These are phyloP conservation scores for Boletus reticuloceps DNA, from an alignment of 768 basidiomycete genomes.

Conservation along the genomic window DNA sequence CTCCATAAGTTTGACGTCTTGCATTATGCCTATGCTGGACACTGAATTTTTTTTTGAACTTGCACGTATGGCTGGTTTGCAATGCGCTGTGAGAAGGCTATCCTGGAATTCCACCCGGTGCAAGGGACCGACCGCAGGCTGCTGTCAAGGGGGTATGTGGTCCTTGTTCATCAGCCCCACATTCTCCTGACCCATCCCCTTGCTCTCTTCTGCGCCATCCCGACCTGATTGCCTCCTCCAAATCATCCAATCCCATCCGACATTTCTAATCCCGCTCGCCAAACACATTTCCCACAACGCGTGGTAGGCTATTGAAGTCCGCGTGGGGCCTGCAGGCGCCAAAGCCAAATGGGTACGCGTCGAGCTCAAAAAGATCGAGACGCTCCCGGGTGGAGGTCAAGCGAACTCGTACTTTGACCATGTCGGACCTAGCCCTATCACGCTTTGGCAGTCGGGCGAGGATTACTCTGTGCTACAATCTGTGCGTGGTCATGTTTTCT, in stretches of 20 bases:
- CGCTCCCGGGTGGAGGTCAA: slow-evolving; percentile 65
- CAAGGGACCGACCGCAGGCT: slow-evolving; percentile 74
- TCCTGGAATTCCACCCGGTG: slow-evolving; percentile 83
- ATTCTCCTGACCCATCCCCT: slow-evolving; percentile 2
- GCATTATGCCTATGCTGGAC: not conserved
- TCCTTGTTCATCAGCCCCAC: not conserved
- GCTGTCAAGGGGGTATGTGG: slow-evolving; percentile 79
- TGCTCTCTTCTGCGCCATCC: not conserved
- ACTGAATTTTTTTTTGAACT: not conserved
- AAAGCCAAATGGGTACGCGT: slow-evolving; percentile 93
- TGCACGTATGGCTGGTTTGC: not conserved
- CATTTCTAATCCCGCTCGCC: not conserved
- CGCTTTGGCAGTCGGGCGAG: slow-evolving; percentile 77
- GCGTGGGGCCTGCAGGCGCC: slow-evolving; percentile 67
- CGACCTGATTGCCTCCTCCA: not conserved
- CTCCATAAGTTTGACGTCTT: not conserved
- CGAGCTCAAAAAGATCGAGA: slow-evolving; percentile 89
- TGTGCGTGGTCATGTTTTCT: slow-evolving; percentile 38
- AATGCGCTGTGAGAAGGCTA: slow-evolving; percentile 51
- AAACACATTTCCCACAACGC: not conserved
- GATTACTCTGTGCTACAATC: slow-evolving; percentile 70
- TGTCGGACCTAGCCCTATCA: slow-evolving; percentile 78
- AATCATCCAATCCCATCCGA: slow-evolving; percentile 2
- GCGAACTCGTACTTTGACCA: slow-evolving; percentile 75
- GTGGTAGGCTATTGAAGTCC: slow-evolving; percentile 80